These are phyloP conservation scores for Claviceps lovelessii DNA, from an alignment of 2,329 filamentous ascomycete genomes.

Conservation along the genomic window DNA sequence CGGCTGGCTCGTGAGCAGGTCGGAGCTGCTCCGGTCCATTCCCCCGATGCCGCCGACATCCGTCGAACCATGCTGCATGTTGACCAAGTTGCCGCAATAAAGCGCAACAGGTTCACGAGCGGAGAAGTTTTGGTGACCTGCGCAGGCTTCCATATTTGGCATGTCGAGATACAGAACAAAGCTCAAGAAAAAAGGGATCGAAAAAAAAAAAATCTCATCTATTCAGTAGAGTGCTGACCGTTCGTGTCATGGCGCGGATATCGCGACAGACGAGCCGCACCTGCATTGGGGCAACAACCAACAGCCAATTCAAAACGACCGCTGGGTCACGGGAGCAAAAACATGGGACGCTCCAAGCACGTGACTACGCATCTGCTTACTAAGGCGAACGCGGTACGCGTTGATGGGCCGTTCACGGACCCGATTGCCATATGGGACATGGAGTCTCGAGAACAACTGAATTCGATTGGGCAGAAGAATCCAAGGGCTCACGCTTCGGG, in stretches of 20 bases:
- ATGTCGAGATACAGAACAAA: no score
- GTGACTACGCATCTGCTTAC: conserved; percentile 15
- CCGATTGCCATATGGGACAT: background rate
- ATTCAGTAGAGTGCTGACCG: no score
- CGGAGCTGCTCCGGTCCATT: conserved; percentile 2
- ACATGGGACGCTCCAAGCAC: conserved; percentile 3
- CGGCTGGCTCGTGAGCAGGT: background rate
- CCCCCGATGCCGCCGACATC: conserved; percentile 14
- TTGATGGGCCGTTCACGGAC: background rate
- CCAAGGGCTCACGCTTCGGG: background rate
- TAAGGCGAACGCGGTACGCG: conserved; percentile 20
- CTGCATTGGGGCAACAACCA: background rate
- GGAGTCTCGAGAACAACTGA: background rate
- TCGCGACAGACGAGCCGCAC: background rate
- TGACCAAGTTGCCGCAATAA: background rate
- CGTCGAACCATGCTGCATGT: conserved; percentile 1
- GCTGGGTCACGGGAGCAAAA: no score
- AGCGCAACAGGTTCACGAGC: background rate
- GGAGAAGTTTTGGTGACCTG: no score
- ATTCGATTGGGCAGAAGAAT: background rate
- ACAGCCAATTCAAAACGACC: no score
- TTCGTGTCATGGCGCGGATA: background rate
- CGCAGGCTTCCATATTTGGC: no score
- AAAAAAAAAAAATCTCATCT: no score
- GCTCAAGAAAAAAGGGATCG: no score